Evolutionary conservation across 805 yeast species (phyloP).

Genomic region (Candida maesae): DNA sequence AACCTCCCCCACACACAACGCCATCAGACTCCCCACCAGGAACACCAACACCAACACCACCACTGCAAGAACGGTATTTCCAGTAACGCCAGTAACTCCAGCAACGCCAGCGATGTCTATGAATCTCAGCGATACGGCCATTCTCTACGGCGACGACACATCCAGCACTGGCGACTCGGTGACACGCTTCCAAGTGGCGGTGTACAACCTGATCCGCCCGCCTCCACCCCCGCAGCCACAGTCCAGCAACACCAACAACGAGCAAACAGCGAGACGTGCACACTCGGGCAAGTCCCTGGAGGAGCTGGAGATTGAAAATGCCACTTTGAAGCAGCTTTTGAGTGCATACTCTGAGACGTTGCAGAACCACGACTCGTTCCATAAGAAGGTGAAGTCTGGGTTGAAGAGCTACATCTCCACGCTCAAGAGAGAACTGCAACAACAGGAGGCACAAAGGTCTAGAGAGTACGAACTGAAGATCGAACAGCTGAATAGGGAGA

Average conservation of each 20-base stretch:
- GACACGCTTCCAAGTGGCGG: slow-evolving; percentile 20
- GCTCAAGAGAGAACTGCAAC: slow-evolving; percentile 34
- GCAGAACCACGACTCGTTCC: slow-evolving; percentile 22
- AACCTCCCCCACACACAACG: too few species aligned
- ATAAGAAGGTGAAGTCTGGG: slow-evolving; percentile 25
- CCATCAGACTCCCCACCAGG: neutral
- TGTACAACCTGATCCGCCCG: slow-evolving; percentile 21
- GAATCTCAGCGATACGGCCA: slow-evolving; percentile 8
- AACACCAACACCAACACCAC: slow-evolving; percentile 5
- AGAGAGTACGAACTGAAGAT: slow-evolving; percentile 34
- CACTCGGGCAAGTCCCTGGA: slow-evolving; percentile 29
- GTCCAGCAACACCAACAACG: slow-evolving; percentile 18
- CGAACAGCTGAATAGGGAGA: slow-evolving; percentile 37
- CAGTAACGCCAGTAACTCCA: too few species aligned
- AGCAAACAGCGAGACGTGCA: too few species aligned
- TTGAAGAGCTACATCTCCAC: slow-evolving; percentile 28
- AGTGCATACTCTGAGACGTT: slow-evolving; percentile 21
- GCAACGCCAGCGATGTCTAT: slow-evolving; percentile 2
- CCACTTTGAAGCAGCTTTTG: slow-evolving; percentile 22
- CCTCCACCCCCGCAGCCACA: too few species aligned
- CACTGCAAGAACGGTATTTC: too few species aligned
- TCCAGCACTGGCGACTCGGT: slow-evolving; percentile 18
- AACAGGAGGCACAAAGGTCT: slow-evolving; percentile 33
- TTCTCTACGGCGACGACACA: slow-evolving; percentile 1
- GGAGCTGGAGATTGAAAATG: slow-evolving; percentile 29